Evolutionary conservation across 2,329 filamentous ascomycete genomes (phyloP), one percentile per base, ranked within the genome.

Genomic region (Fusarium oligoseptatum): DNA sequence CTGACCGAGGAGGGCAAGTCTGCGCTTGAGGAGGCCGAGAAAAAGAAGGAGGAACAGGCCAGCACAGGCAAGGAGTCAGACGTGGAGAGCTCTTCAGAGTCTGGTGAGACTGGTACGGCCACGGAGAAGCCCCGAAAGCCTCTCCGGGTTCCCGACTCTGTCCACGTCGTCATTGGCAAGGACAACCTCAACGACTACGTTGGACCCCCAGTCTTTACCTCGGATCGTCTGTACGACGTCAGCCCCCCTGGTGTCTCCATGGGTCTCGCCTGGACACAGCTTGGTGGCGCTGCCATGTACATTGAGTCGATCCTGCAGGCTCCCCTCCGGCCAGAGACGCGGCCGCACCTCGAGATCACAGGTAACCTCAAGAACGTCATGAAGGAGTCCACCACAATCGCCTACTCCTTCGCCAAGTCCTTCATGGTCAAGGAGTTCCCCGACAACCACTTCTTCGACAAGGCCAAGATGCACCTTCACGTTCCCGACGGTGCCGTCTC

Each of bases 231-330:
- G 15, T 99, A 98, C 86, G 97, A 99, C 79, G 91, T 92, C 57
- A 98, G 95, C 68, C 97, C 97, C 5, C 91, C 97, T 2, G 97
- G 97, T 83, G 97, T 99, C 17, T 94, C 95, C 24, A 98, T 99
- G 97, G 97, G 97, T 75, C 90, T 99, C 62, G 97, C 97, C 9
- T 99, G 97, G 97, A 99, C 97, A 9, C 94, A 95, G 80, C 95
- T 99, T 90, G 97, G 97, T 71, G 97, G 97, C 69, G 95, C 97
- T 6, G 97, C 97, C 61, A 92, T 99, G 82, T 99, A 99, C 83
- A 94, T 99, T 67, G 97, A 99, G 84, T 97, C 95, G 1, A 98
- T 99, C 72, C 87, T 99, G 61, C 95, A 99, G 82, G 93, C 92
- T 70, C 91, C 94, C 0, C 89, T 98, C 57, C 91, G 91, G 12